phyloP scores from a whole-genome alignment of 148 eudicot species.

The Rheum nobile region DNA sequence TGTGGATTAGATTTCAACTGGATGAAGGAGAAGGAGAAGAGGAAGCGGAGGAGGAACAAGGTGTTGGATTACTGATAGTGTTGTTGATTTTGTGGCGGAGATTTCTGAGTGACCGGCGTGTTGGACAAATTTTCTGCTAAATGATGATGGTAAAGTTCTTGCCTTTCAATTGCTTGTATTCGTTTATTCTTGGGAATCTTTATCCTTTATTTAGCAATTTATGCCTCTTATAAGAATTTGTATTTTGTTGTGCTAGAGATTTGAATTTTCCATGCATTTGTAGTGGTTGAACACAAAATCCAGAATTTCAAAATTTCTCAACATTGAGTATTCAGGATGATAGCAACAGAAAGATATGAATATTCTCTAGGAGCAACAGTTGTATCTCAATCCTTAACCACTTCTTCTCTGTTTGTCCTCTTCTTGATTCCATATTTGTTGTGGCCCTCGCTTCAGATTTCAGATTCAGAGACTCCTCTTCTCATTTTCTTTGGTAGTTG shows the following conservation, averaged over 20 bases:
- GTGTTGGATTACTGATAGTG: conserved; percentile 28
- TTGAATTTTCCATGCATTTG: not conserved
- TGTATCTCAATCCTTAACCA: conserved; percentile 21
- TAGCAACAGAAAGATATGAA: not conserved
- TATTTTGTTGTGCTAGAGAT: not conserved
- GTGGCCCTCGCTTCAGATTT: not conserved
- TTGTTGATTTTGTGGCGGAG: conserved; percentile 39
- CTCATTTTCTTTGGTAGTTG: not conserved
- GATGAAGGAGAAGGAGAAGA: conserved; percentile 14
- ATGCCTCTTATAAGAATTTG: not conserved
- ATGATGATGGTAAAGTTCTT: conserved; percentile 23
- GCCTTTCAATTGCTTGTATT: not conserved
- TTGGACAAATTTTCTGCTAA: conserved; percentile 55
- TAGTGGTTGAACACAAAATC: not conserved
- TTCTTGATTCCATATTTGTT: not conserved
- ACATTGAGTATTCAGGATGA: not conserved
- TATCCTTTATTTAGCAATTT: not conserved
- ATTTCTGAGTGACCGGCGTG: conserved; percentile 30
- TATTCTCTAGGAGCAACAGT: no score
- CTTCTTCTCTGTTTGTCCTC: conserved; percentile 16
- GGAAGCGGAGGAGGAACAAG: conserved; percentile 9
- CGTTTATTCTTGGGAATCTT: not conserved
- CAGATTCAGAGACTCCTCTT: not conserved
- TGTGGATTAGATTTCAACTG: conserved; percentile 34
- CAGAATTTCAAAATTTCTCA: not conserved